Conservation (phyloP, 1,284 basidiomycete genomes). For the Ceratobasidium sp. region DNA sequence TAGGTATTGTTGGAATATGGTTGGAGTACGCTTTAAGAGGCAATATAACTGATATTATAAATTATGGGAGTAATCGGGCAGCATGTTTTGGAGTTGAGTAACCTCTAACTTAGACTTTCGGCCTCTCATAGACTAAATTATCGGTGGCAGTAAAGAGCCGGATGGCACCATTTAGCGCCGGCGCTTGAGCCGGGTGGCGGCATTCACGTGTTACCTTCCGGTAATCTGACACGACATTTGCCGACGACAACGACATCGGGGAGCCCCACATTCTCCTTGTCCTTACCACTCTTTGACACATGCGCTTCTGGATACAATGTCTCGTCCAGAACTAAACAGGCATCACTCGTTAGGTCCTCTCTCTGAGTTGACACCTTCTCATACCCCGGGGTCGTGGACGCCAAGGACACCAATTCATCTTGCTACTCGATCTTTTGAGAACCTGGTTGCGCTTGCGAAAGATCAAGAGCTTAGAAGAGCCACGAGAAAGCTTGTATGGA, state of each 20-base stretch:
- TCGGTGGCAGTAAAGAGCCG: not conserved
- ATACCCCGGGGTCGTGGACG: constrained; percentile 40
- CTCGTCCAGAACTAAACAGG: constrained; percentile 22
- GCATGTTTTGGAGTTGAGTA: no score
- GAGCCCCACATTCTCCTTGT: constrained; percentile 11
- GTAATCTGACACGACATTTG: not conserved
- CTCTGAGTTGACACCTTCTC: constrained; percentile 39
- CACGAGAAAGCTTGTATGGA: constrained; percentile 85
- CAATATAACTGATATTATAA: no score
- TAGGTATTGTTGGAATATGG: no score
- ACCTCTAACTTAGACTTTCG: no score
- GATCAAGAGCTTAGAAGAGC: constrained; percentile 77
- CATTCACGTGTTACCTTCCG: not conserved
- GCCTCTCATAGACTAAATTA: no score
- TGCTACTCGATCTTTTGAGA: constrained; percentile 72
- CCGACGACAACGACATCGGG: constrained; percentile 4
- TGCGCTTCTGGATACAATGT: not conserved
- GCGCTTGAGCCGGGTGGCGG: not conserved
- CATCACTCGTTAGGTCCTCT: constrained; percentile 36
- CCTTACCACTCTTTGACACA: not conserved
- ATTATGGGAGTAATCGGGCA: no score
- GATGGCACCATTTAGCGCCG: not conserved
- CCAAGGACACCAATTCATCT: constrained; percentile 22
- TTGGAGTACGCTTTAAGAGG: no score
- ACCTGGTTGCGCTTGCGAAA: constrained; percentile 82